These are phyloP conservation scores for Jamesozyma jinghongensis DNA, from an alignment of 805 yeast species.

Conservation along the genomic window DNA sequence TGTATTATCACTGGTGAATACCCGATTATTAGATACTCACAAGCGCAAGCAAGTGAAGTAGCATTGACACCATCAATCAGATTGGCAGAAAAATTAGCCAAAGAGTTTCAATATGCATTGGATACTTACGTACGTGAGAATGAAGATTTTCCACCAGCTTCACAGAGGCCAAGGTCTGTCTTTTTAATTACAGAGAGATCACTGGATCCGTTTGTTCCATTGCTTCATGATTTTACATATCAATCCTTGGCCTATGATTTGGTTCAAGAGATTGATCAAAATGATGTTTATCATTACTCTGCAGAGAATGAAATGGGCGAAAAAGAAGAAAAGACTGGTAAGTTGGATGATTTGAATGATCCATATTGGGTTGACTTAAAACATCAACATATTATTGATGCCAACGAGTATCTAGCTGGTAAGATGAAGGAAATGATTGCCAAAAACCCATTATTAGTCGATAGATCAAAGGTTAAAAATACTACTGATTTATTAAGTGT, in stretches of 20 bases:
- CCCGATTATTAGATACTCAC: conserved; percentile 68
- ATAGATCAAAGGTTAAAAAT: conserved; percentile 51
- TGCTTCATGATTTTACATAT: conserved; percentile 82
- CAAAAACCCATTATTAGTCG: conserved; percentile 69
- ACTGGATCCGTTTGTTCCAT: conserved; percentile 71
- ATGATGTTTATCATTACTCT: conserved; percentile 42
- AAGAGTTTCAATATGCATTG: conserved; percentile 55
- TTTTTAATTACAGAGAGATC: conserved; percentile 76
- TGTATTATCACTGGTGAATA: conserved; percentile 80
- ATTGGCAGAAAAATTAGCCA: conserved; percentile 63
- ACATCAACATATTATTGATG: conserved; percentile 68
- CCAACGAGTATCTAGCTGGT: conserved; percentile 49
- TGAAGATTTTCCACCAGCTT: conserved; percentile 51
- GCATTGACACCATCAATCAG: conserved; percentile 45
- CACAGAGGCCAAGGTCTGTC: conserved; percentile 56
- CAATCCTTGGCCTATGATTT: conserved; percentile 88
- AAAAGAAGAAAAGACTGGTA: conserved; percentile 37
- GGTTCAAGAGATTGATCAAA: conserved; percentile 35
- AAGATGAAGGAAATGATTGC: conserved; percentile 56
- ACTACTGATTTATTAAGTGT: conserved; percentile 68
- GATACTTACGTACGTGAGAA: conserved; percentile 68
- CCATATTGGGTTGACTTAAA: conserved; percentile 63
- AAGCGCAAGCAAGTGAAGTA: conserved; percentile 42
- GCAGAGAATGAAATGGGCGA: conserved; percentile 47
- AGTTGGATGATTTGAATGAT: conserved; percentile 47